These are phyloP conservation scores for Piloderma croceum DNA, from an alignment of 768 basidiomycete genomes.

Conservation along the genomic window DNA sequence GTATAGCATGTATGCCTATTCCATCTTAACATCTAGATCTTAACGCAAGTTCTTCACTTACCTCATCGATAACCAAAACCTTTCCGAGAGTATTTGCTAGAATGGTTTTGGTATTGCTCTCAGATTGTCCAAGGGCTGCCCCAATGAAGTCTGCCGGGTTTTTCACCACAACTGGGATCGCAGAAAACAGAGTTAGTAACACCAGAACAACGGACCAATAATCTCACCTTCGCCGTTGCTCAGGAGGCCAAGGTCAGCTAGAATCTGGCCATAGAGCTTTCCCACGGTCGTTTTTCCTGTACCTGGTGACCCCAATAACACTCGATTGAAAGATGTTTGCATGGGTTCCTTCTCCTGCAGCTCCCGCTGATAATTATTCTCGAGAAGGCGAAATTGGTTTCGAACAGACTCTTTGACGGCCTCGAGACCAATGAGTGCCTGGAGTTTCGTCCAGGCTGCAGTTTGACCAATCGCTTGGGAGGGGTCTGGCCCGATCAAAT, in stretches of 20 bases:
- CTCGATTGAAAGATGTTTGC: slow-evolving; percentile 36
- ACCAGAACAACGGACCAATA: background rate
- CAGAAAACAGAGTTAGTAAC: background rate
- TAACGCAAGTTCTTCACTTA: no score
- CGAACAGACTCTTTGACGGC: slow-evolving; percentile 33
- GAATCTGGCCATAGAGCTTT: slow-evolving; percentile 37
- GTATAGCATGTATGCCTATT: slow-evolving; percentile 42
- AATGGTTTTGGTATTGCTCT: slow-evolving; percentile 39
- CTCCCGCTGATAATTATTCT: slow-evolving; percentile 37
- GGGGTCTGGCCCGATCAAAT: slow-evolving; percentile 41
- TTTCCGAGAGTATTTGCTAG: slow-evolving; percentile 35
- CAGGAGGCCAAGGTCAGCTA: slow-evolving; percentile 34
- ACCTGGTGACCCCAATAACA: slow-evolving; percentile 40
- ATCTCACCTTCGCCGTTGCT: slow-evolving; percentile 39
- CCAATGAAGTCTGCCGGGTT: slow-evolving; percentile 43
- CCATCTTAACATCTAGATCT: background rate
- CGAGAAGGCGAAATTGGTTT: slow-evolving; percentile 29
- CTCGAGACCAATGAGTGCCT: slow-evolving; percentile 30
- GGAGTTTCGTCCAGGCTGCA: slow-evolving; percentile 31
- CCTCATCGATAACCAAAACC: slow-evolving; percentile 42
- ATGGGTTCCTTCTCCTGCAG: slow-evolving; percentile 35
- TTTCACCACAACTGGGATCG: slow-evolving; percentile 33
- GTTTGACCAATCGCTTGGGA: slow-evolving; percentile 28
- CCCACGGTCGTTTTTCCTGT: slow-evolving; percentile 44
- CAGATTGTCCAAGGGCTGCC: slow-evolving; percentile 33